Evolutionary conservation across 2,329 filamentous ascomycete genomes (phyloP).

Genomic region (Bisporella sp.): DNA sequence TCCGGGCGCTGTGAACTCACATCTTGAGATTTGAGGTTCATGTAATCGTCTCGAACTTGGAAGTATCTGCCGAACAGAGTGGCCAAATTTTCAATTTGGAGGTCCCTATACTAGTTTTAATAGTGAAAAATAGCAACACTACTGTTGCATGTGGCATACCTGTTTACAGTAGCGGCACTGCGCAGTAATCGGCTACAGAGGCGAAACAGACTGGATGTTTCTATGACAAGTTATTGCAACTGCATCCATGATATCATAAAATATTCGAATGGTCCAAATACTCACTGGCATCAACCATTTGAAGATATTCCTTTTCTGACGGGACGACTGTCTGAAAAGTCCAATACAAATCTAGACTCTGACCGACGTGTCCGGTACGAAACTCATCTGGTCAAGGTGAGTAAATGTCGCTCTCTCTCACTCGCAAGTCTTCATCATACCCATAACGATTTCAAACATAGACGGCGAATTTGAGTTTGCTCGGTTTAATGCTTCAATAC

Average conservation of each 20-base stretch:
- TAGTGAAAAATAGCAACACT: not conserved
- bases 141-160: slow-evolving; percentile 10
- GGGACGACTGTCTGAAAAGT: slow-evolving; percentile 16
- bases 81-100: slow-evolving; percentile 1
- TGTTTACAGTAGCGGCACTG: not conserved
- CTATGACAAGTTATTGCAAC: slow-evolving; percentile 24
- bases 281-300: slow-evolving; percentile 21
- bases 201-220: slow-evolving; percentile 12
- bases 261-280: slow-evolving; percentile 14
- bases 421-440: not conserved
- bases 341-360: slow-evolving; percentile 26
- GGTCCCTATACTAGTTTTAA: slow-evolving; percentile 8
- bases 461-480: not conserved
- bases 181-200: not conserved
- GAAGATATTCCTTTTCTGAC: slow-evolving; percentile 20
- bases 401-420: not conserved
- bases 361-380: slow-evolving; percentile 18
- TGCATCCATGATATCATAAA: slow-evolving; percentile 18
- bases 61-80: slow-evolving; percentile 25
- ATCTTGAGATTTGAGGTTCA: slow-evolving; percentile 22
- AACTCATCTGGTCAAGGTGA: slow-evolving; percentile 9
- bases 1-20: slow-evolving; percentile 1
- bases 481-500: not conserved
- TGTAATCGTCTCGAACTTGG: slow-evolving; percentile 30
- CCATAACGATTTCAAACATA: not conserved